Percentiles rank a stretch among this genome's conserved stretches.
These are phyloP conservation scores for Nicotiana sylvestris DNA, from an alignment of 257 asterid genomes.

Conservation along the genomic window DNA sequence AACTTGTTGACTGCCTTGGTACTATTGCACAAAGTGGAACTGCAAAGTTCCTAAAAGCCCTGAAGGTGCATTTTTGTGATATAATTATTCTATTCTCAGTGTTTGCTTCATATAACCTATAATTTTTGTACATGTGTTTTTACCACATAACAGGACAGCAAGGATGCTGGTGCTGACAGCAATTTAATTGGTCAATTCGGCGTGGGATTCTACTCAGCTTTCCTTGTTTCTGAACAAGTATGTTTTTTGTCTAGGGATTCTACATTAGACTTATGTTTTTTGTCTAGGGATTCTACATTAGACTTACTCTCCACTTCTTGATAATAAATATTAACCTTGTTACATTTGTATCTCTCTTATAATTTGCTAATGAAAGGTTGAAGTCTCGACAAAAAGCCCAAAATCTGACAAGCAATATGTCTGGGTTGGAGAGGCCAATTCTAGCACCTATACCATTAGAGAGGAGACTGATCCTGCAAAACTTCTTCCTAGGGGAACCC, in stretches of 20 bases:
- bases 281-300: background rate
- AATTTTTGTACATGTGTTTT: background rate
- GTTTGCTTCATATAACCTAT: background rate
- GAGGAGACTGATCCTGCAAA: conserved; percentile 94
- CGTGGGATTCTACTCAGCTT: conserved; percentile 95
- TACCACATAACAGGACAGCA: conserved; percentile 67
- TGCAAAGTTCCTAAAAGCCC: conserved; percentile 84
- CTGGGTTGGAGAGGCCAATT: conserved; percentile 96
- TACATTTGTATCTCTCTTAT: conserved; percentile 2
- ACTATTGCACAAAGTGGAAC: conserved; percentile 99
- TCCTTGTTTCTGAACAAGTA: conserved; percentile 92
- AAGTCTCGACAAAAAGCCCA: conserved; percentile 96
- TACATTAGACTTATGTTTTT: conserved; percentile 25
- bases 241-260: conserved; percentile 7
- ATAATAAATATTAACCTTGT: background rate
- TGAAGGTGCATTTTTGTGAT: conserved; percentile 50
- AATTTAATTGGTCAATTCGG: conserved; percentile 99
- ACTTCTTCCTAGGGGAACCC: conserved; percentile 86
- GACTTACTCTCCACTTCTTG: background rate
- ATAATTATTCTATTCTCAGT: background rate
- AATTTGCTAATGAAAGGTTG: conserved; percentile 53
- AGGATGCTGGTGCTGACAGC: conserved; percentile 90
- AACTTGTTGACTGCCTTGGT: conserved; percentile 92
- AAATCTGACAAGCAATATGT: conserved; percentile 92
- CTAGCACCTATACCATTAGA: conserved; percentile 84